Conservation (phyloP, 805 yeast genomes). For the Wickerhamomyces sydowiorum region DNA sequence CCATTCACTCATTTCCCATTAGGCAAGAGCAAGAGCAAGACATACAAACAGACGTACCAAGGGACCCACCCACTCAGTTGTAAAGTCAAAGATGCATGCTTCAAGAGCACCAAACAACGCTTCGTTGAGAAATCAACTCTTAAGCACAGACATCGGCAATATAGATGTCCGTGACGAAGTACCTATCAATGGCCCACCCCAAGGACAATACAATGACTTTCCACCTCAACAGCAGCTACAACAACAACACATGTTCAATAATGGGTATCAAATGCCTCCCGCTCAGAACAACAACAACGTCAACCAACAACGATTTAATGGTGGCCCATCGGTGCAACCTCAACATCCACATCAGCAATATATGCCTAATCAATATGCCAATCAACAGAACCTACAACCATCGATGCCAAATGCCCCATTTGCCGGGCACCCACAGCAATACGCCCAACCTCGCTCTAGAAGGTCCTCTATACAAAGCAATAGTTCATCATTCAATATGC, state of each 20-base stretch:
- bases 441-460: slow-evolving; percentile 9
- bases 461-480: slow-evolving; percentile 15
- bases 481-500: slow-evolving; percentile 5
- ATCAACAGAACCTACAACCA: not conserved
- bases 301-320: slow-evolving; percentile 9
- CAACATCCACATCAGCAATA: slow-evolving; percentile 4
- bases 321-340: slow-evolving; percentile 1
- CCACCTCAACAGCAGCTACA: slow-evolving; percentile 9
- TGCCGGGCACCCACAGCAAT: not conserved
- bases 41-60: too few relatives aligned
- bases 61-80: not conserved
- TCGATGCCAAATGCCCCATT: not conserved
- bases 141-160: slow-evolving; percentile 34
- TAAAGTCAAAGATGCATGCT: slow-evolving; percentile 4
- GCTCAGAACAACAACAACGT: slow-evolving; percentile 12
- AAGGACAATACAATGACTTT: not conserved
- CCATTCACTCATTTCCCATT: too few relatives aligned
- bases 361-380: not conserved
- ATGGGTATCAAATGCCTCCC: slow-evolving; percentile 4
- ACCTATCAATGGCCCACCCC: slow-evolving; percentile 21
- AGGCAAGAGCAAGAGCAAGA: too few relatives aligned
- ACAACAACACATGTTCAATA: slow-evolving; percentile 6
- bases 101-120: slow-evolving; percentile 1
- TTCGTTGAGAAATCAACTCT: slow-evolving; percentile 28
- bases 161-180: slow-evolving; percentile 40